A percentile compares a stretch with the other conserved stretches of the same genome.
These are phyloP conservation scores for Drechslerella stenobrocha DNA, from an alignment of 2,329 filamentous ascomycete genomes.

Conservation along the genomic window DNA sequence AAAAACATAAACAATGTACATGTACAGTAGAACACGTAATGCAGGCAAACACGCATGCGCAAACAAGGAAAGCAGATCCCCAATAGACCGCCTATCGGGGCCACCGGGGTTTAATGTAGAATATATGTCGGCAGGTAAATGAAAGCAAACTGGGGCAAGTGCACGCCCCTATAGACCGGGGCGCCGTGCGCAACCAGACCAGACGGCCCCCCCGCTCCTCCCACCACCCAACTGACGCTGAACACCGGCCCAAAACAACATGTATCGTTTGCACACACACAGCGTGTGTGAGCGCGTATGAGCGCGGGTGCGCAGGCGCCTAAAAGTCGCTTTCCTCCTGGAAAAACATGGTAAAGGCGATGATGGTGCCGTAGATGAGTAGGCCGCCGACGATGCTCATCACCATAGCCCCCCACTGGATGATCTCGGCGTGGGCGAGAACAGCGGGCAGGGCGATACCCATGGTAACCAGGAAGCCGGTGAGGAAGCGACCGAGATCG, in stretches of 20 bases:
- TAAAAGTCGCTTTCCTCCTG: conserved; percentile 95
- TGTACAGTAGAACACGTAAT: too few species aligned
- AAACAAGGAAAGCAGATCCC: background rate
- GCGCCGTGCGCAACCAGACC: too few species aligned
- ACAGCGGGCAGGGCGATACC: conserved; percentile 88
- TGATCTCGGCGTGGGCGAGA: conserved; percentile 82
- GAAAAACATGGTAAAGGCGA: conserved; percentile 98
- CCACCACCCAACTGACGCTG: too few species aligned
- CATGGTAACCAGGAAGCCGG: conserved; percentile 95
- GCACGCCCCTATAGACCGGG: too few species aligned
- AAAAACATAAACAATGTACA: too few species aligned
- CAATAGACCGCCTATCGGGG: background rate
- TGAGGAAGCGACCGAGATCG: conserved; percentile 90
- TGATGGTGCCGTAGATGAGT: conserved; percentile 96
- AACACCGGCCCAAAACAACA: too few species aligned
- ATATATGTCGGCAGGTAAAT: too few species aligned
- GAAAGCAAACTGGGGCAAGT: too few species aligned
- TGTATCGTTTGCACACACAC: too few species aligned
- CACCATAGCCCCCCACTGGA: conserved; percentile 80
- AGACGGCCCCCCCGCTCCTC: too few species aligned
- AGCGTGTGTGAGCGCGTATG: too few species aligned
- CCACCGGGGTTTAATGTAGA: too few species aligned
- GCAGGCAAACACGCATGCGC: background rate
- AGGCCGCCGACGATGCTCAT: conserved; percentile 94
- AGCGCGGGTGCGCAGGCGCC: background rate